Base-by-base conservation (phyloP, 2,329 filamentous ascomycete genomes). In the Cercospora sp. region DNA sequence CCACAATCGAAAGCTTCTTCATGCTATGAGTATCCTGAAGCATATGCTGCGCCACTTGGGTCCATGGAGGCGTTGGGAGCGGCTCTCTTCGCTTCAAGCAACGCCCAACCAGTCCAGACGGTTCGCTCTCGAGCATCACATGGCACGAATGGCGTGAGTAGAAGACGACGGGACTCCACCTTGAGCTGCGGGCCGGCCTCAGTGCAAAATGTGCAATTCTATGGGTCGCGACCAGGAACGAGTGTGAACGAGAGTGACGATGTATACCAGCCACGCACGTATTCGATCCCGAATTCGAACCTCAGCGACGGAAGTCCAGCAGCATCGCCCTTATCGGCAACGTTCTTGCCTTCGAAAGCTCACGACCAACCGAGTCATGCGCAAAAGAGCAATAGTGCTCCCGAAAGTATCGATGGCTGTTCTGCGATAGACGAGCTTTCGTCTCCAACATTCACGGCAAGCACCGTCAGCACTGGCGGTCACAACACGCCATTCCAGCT, bases 391-490 rank as follows among this genome's bases (percentile, higher is more conserved):
- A 16, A 32, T 58, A 51, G 70, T 34, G 60, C 66, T n/a, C 51
- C 66, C 26, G 40, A 66, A 8, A 65, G 66, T 4, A 63, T 67
- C 6, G 58, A 61, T 21, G 65, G 68, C 30, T 61, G 71, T 18
- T 34, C 68, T 32, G 67, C 18, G 12, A 53, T 55, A 59, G 69
- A 73, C 61, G 74, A 73, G 57, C 66, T 77, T 28, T 65, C 66
- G 24, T 79, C 78, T 3, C 78, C 78, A 8, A 77, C 76, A 12
- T 78, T 79, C 68, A 75, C 73, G 34, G 76, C 73, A 49, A 73
- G 72, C 37, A 79, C 78, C 16, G 61, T 78, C 26, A 77, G 74
- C 69, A 76, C 76, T 12, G 71, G 66, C 28, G 75, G 70, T 61
- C 51, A 75, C 58, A 71, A 70, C 58, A 75, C 74, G 26, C 74